These are phyloP conservation scores for Pluteus cervinus DNA, from an alignment of 768 basidiomycete genomes.

Conservation along the genomic window DNA sequence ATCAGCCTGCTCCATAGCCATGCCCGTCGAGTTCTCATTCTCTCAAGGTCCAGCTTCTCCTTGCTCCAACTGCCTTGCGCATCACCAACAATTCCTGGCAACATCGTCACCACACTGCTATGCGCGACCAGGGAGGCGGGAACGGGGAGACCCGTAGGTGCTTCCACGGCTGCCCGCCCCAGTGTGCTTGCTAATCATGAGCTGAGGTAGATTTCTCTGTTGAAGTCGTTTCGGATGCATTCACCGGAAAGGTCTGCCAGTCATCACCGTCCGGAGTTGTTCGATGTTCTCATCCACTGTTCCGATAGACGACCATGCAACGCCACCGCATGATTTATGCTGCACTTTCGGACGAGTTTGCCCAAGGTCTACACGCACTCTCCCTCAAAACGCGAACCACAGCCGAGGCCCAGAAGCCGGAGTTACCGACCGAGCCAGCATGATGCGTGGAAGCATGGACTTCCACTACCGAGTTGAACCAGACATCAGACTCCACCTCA, in stretches of 20 bases:
- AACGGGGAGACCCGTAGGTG: constrained; percentile 79
- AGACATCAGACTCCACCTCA: too few relatives aligned
- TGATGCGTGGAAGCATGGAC: not conserved
- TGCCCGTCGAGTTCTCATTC: constrained; percentile 12
- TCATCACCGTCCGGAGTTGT: constrained; percentile 5
- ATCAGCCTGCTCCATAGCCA: constrained; percentile 12
- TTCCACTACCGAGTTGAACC: constrained; percentile 5
- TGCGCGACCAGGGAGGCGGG: constrained; percentile 63
- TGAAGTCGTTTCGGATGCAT: constrained; percentile 64
- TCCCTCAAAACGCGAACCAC: constrained; percentile 70
- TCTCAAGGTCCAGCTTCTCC: constrained; percentile 43
- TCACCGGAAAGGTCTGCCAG: constrained; percentile 61
- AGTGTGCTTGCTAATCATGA: constrained; percentile 7
- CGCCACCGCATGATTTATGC: constrained; percentile 78
- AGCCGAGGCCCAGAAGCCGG: constrained; percentile 30
- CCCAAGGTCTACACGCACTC: constrained; percentile 69
- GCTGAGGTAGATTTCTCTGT: constrained; percentile 63
- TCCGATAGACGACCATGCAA: constrained; percentile 60
- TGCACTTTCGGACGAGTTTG: constrained; percentile 64
- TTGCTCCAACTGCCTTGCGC: constrained; percentile 58
- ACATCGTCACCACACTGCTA: constrained; percentile 80
- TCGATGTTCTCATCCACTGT: constrained; percentile 9
- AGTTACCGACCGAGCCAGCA: constrained; percentile 5
- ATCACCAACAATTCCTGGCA: constrained; percentile 82
- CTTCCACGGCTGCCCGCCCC: constrained; percentile 5